phyloP scores from a whole-genome alignment of 2,329 filamentous ascomycete genomes.

The Colletotrichum tanaceti region DNA sequence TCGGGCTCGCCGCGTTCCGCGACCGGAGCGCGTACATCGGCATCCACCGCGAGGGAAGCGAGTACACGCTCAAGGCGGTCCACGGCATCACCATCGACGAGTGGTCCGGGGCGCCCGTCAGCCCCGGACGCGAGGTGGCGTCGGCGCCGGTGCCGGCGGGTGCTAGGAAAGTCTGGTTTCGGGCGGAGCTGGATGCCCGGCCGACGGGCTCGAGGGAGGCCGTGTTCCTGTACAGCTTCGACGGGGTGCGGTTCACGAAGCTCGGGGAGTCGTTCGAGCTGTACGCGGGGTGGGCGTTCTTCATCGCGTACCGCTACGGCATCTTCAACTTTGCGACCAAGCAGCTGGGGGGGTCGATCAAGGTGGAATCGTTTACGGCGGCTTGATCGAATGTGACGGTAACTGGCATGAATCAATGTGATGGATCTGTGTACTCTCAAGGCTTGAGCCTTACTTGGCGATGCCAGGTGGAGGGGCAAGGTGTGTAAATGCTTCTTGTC shows the following conservation, averaged over 20 bases:
- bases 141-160: slow-evolving; percentile 42
- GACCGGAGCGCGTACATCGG: slow-evolving; percentile 66
- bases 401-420: not conserved
- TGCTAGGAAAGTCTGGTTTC: slow-evolving; percentile 43
- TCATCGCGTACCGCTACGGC: slow-evolving; percentile 61
- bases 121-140: slow-evolving; percentile 41
- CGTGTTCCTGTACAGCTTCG: slow-evolving; percentile 43
- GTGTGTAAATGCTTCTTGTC: too few species aligned
- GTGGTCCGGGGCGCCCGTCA: slow-evolving; percentile 42
- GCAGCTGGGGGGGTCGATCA: slow-evolving; percentile 53
- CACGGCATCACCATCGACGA: slow-evolving; percentile 54
- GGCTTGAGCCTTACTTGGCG: not conserved
- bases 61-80: slow-evolving; percentile 49
- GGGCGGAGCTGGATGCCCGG: slow-evolving; percentile 43
- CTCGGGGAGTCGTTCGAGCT: slow-evolving; percentile 52
- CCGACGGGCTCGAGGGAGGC: slow-evolving; percentile 42
- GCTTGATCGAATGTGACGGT: not conserved
- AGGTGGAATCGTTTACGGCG: slow-evolving; percentile 46
- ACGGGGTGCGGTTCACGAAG: slow-evolving; percentile 45
- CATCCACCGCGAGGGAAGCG: slow-evolving; percentile 53
- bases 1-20: slow-evolving; percentile 65
- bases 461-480: too few species aligned
- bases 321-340: slow-evolving; percentile 63
- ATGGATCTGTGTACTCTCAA: not conserved
- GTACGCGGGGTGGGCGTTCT: slow-evolving; percentile 58